Conservation (phyloP, 2,329 filamentous ascomycete genomes). For the Ceratocystis albifundus region DNA sequence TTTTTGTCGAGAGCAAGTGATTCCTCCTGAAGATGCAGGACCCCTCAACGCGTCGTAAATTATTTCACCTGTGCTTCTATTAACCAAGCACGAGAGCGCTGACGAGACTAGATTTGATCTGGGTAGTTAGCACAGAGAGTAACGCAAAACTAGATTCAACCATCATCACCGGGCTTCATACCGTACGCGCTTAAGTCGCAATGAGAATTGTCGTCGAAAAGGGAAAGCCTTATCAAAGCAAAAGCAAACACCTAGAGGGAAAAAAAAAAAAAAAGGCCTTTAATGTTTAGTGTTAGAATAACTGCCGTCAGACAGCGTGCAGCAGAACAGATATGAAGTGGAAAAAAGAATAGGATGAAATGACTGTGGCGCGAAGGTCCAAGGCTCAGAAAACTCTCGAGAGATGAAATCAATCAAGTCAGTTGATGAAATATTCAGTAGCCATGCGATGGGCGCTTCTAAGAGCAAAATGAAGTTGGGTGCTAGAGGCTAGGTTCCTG, state of each 20-base stretch:
- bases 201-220: background rate
- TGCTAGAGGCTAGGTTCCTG: background rate
- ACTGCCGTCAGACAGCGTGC: background rate
- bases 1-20: background rate
- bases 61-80: background rate
- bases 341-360: background rate
- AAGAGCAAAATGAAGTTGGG: background rate
- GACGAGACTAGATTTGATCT: background rate
- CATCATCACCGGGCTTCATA: background rate
- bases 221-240: background rate
- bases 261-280: background rate
- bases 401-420: conserved; percentile 2
- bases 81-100: background rate
- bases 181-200: background rate
- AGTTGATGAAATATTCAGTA: background rate
- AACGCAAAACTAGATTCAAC: background rate
- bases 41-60: background rate
- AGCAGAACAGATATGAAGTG: background rate
- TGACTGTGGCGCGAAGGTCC: background rate
- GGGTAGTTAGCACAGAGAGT: background rate
- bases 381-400: background rate
- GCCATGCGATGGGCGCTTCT: background rate
- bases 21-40: background rate
- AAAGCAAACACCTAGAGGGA: background rate
- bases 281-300: background rate